A percentile compares a stretch with the other conserved stretches of the same genome.
phyloP scores from a whole-genome alignment of 1,139 yeast genomes.

The Blastobotrys malaysiensis region DNA sequence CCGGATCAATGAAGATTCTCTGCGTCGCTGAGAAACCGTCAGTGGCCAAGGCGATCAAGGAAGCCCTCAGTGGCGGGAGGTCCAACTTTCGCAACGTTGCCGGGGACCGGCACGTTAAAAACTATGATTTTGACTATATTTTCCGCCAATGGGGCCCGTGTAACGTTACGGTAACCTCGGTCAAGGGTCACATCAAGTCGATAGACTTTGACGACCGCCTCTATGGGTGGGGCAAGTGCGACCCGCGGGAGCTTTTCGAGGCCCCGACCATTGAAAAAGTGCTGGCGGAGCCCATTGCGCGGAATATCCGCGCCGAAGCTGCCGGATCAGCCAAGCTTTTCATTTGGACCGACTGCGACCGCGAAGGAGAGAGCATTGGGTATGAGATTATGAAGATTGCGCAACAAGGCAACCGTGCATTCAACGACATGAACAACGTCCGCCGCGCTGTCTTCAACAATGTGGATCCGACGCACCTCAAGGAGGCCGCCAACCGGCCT shows the following conservation, averaged over 20 bases:
- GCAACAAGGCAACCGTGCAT: constrained; percentile 43
- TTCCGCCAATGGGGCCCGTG: constrained; percentile 61
- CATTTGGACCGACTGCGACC: constrained; percentile 99
- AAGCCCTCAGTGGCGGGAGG: constrained; percentile 69
- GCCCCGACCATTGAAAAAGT: constrained; percentile 46
- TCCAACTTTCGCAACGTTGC: constrained; percentile 29
- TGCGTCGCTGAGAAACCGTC: constrained; percentile 98
- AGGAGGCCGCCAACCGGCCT: constrained; percentile 70
- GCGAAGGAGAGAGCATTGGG: constrained; percentile 97
- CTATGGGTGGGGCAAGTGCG: constrained; percentile 59
- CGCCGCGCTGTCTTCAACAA: constrained; percentile 85
- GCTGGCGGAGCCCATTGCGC: constrained; percentile 45
- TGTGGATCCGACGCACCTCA: constrained; percentile 67
- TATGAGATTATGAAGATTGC: constrained; percentile 74
- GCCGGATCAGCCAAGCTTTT: constrained; percentile 55
- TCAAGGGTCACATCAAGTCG: constrained; percentile 73
- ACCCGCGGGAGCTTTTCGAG: constrained; percentile 49
- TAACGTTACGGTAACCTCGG: constrained; percentile 87
- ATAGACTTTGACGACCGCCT: constrained; percentile 56
- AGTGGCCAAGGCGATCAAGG: constrained; percentile 81
- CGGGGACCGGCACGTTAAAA: constrained; percentile 60
- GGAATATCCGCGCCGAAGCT: constrained; percentile 69
- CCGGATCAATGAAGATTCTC: constrained; percentile 75
- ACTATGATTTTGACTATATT: constrained; percentile 69
- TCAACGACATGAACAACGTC: constrained; percentile 42